phyloP scores from a whole-genome alignment of 805 yeast species.

The Candida bentonensis region DNA sequence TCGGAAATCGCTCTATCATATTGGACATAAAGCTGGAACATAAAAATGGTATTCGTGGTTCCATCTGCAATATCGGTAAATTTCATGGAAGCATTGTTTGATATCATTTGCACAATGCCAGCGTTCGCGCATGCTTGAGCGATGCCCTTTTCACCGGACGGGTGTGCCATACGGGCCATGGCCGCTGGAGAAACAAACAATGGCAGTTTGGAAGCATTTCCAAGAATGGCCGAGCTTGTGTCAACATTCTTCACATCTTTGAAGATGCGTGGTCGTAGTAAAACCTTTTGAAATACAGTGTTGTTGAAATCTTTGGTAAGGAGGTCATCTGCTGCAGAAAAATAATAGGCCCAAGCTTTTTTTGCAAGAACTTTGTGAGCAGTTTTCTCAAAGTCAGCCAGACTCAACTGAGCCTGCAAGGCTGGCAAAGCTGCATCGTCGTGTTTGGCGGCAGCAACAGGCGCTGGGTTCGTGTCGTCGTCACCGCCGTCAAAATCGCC shows the following conservation, averaged over 20 bases:
- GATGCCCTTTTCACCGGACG: conserved; percentile 83
- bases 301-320: conserved; percentile 83
- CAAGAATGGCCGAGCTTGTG: conserved; percentile 58
- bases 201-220: conserved; percentile 59
- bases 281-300: conserved; percentile 72
- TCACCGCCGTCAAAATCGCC: conserved; percentile 50
- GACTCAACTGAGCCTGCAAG: conserved; percentile 34
- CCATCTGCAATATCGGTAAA: conserved; percentile 29
- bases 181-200: conserved; percentile 90
- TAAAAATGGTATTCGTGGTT: conserved; percentile 24
- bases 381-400: conserved; percentile 76
- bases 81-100: conserved; percentile 64
- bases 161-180: conserved; percentile 79
- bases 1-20: conserved; percentile 22
- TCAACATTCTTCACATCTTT: conserved; percentile 69
- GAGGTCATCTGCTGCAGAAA: conserved; percentile 92
- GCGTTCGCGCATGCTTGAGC: conserved; percentile 71
- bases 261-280: conserved; percentile 71
- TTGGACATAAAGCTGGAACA: conserved; percentile 37
- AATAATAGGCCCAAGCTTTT: conserved; percentile 86
- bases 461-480: conserved; percentile 50
- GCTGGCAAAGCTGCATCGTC: conserved; percentile 9
- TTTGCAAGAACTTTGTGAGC: conserved; percentile 67
- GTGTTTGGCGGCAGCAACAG: conserved; percentile 17
- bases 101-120: conserved; percentile 74